Evolutionary conservation across 2,329 filamentous ascomycete species (phyloP).

Genomic region (Exophiala oligosperma): DNA sequence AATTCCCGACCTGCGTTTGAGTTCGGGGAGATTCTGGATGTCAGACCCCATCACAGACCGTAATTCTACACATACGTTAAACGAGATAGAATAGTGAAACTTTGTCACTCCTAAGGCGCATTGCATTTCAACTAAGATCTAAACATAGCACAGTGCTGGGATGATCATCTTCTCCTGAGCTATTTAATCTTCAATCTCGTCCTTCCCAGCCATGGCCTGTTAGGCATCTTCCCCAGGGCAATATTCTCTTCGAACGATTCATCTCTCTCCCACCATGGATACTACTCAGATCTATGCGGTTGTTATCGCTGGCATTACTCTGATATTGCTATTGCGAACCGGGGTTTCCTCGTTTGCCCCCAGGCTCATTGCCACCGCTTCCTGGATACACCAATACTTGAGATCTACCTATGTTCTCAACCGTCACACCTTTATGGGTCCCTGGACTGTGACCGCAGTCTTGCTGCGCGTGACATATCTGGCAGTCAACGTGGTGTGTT

Average conservation of each 20-base stretch:
- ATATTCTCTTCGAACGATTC: not conserved
- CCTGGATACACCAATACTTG: not conserved
- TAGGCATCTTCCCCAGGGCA: not conserved
- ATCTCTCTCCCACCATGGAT: not conserved
- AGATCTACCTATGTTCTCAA: conserved; percentile 1
- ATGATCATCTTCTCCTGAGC: not conserved
- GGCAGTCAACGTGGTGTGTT: conserved; percentile 1
- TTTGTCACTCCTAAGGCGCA: not conserved
- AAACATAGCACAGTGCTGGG: not conserved
- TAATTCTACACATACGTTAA: no score
- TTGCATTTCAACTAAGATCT: not conserved
- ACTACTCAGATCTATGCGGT: conserved; percentile 1
- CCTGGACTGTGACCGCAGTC: not conserved
- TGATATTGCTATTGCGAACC: not conserved
- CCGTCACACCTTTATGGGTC: not conserved
- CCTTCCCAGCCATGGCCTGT: not conserved
- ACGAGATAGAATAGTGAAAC: no score
- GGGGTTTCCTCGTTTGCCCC: not conserved
- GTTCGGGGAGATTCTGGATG: not conserved
- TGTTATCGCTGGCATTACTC: not conserved
- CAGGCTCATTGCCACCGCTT: not conserved
- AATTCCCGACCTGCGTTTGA: not conserved
- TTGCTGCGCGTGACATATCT: not conserved
- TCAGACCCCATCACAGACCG: no score
- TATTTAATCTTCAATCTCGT: not conserved